Evolutionary conservation across 2,329 filamentous ascomycete genomes (phyloP).

Genomic region (Fusarium begoniae): DNA sequence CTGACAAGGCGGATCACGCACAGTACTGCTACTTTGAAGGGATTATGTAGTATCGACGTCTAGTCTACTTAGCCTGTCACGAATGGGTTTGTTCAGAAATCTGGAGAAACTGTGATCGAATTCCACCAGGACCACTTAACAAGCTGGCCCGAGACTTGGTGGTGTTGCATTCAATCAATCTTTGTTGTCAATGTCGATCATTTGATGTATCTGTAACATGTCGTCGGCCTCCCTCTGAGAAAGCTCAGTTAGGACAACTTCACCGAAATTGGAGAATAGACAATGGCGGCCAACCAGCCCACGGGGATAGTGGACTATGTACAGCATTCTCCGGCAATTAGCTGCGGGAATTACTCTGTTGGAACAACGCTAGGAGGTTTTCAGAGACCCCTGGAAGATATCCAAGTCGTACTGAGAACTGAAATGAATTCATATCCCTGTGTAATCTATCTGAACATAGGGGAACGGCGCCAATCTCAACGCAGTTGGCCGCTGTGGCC

Average conservation of each 20-base stretch:
- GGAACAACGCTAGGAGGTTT: neutral
- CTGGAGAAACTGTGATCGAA: conserved; percentile 27
- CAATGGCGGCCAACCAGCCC: neutral
- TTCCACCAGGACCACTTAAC: neutral
- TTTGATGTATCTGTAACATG: neutral
- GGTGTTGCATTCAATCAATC: conserved; percentile 7
- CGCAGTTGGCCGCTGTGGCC: conserved; percentile 14
- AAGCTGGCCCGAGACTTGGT: neutral
- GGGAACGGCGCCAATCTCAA: conserved; percentile 11
- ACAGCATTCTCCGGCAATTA: conserved; percentile 11
- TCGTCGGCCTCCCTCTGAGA: neutral
- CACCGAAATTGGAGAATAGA: conserved; percentile 13
- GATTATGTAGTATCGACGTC: neutral
- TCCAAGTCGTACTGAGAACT: conserved; percentile 28
- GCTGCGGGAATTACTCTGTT: conserved; percentile 12
- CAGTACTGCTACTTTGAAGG: neutral
- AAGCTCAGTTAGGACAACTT: conserved; percentile 1
- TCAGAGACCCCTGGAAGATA: conserved; percentile 10
- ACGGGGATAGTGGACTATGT: neutral
- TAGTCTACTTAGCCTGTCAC: neutral
- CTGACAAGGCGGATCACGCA: conserved; percentile 8
- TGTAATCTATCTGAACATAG: conserved; percentile 24
- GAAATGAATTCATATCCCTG: conserved; percentile 25
- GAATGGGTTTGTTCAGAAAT: conserved; percentile 7
- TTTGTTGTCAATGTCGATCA: conserved; percentile 10